phyloP scores from a whole-genome alignment of 73 alveolate genomes.

The Paramecium sexaurelia region DNA sequence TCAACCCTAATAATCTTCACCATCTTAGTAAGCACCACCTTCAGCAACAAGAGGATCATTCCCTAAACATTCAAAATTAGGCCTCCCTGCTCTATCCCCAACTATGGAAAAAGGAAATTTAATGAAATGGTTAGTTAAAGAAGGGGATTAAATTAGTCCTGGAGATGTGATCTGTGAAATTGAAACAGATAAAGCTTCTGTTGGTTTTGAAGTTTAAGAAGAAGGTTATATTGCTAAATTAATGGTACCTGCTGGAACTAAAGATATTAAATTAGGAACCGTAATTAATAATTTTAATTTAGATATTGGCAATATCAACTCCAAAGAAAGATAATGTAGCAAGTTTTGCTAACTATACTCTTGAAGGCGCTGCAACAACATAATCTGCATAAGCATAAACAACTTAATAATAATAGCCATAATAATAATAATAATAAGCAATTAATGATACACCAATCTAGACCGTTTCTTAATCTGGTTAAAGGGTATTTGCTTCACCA shows the following conservation, averaged over 20 bases:
- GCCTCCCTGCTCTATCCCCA: conserved; percentile 91
- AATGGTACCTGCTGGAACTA: conserved; percentile 69
- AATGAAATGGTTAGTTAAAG: conserved; percentile 83
- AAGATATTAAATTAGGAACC: conserved; percentile 76
- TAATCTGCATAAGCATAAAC: conserved; percentile 63
- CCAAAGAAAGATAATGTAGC: conserved; percentile 78
- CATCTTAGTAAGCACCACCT: conserved; percentile 64
- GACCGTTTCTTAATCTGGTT: conserved; percentile 42
- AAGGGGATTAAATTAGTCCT: conserved; percentile 79
- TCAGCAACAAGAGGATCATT: conserved; percentile 65
- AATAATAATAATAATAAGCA: background rate
- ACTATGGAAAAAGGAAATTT: conserved; percentile 91
- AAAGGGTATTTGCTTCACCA: conserved; percentile 74
- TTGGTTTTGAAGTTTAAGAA: conserved; percentile 88
- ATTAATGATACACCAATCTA: conserved; percentile 28
- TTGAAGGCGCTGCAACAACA: conserved; percentile 69
- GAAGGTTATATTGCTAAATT: conserved; percentile 89
- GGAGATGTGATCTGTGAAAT: conserved; percentile 88
- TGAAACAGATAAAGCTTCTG: conserved; percentile 92
- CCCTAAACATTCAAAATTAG: conserved; percentile 72
- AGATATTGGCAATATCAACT: conserved; percentile 82
- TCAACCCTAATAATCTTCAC: conserved; percentile 66
- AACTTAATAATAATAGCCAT: background rate
- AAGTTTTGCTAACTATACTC: conserved; percentile 76
- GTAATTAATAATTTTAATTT: background rate